These are phyloP conservation scores for Wallacemonas sp. DNA, from an alignment of 208 protist genomes.

Conservation along the genomic window DNA sequence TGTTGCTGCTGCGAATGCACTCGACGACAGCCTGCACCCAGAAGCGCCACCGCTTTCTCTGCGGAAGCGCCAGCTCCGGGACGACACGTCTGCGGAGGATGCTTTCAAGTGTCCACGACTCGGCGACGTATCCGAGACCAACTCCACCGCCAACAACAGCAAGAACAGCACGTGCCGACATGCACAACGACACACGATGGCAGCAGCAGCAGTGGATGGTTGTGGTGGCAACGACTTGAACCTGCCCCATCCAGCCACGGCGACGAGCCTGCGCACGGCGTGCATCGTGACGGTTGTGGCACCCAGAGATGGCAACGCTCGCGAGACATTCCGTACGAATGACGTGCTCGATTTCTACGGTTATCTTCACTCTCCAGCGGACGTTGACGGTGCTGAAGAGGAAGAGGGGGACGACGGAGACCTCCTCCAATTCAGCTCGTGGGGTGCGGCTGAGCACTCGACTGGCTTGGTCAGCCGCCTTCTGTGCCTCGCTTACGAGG, in stretches of 20 bases:
- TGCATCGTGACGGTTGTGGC: slow-evolving; percentile 46
- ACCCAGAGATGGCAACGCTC: slow-evolving; percentile 10
- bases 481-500: slow-evolving; percentile 31
- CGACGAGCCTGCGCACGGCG: slow-evolving; percentile 19
- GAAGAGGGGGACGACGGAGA: slow-evolving; percentile 53
- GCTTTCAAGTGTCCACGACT: neutral
- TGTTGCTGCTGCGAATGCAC: no score
- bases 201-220: no score
- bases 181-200: no score
- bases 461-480: slow-evolving; percentile 47
- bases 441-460: slow-evolving; percentile 53
- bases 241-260: slow-evolving; percentile 34
- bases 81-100: neutral
- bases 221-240: slow-evolving; percentile 27
- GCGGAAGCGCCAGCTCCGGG: slow-evolving; percentile 20
- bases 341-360: slow-evolving; percentile 80
- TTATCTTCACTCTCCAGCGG: slow-evolving; percentile 45
- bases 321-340: slow-evolving; percentile 43
- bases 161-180: no score
- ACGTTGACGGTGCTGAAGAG: slow-evolving; percentile 17
- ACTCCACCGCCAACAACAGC: neutral
- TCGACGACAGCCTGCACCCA: neutral
- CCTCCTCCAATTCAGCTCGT: slow-evolving; percentile 48
- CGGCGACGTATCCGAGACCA: neutral
- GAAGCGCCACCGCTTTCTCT: neutral